Evolutionary conservation across 164 flowering plant species (phyloP), one percentile per base, ranked within the genome.

Genomic region (Nymphaea thermarum): DNA sequence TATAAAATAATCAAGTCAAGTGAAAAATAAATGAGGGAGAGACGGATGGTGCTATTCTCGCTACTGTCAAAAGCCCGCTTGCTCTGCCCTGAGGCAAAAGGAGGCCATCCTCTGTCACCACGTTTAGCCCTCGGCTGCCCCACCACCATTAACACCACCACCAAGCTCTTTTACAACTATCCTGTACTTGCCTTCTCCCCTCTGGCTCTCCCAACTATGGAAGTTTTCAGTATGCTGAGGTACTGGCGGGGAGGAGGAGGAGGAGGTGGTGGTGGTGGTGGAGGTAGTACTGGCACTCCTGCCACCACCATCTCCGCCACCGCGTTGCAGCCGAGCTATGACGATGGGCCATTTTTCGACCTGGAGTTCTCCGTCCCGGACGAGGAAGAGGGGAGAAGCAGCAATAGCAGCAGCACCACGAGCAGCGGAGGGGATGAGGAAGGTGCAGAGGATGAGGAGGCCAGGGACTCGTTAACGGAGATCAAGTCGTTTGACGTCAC

Each of bases 171-270:
- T 7, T 47, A 6, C 55, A 6, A 16, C 64, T 36, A 53, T 67
- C 70, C 66, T 47, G 64, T 42, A 43, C 44, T 60, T 6, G 43
- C 12, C 36, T 7, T 18, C 42, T n/a, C 53, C 60, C 74, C 67
- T 72, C 93, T 93, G 92, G 96, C 98, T 90, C 80, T 93, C 84
- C 97, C 96, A 64, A 86, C 91, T 43, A 93, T 93, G 98, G 98
- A 93, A 78, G 87, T 89, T 73, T 84, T 90, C 74, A 90, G 88
- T 76, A 76, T 93, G 71, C 97, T 91, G 81, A 93, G 84, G 75
- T 87, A 85, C 82, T 89, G 96, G 94, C 77, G 82, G 65, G 81
- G 78, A 16, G 77, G 72, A 42, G 80, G 78, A 47, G 64, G 64
- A 61, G 64, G 36, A 11, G 77, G 43, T 12, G 69, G 17, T n/a